Base-by-base conservation (phyloP, 2,329 filamentous ascomycete genomes). In the Zymoseptoria brevis region DNA sequence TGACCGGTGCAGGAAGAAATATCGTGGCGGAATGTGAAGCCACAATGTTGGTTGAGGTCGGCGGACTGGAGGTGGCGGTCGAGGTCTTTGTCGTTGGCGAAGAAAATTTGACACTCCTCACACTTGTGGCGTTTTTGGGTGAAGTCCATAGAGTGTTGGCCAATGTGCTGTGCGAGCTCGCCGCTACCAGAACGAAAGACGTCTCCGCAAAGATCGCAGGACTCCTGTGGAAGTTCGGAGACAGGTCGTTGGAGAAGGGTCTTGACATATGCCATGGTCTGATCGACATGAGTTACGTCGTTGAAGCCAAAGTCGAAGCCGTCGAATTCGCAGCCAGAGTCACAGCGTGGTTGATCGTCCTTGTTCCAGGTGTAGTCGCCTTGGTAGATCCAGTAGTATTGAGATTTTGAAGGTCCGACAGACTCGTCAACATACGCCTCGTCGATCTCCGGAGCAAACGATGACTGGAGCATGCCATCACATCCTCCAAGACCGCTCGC, bases 31-130 rank as follows among this genome's bases (percentile, higher is more conserved):
- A 66, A 66, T 1, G 63, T 66, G 56, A 66, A 65, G 50, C 64
- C 64, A 29, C 64, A 66, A 41, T 66, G 64, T 19, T 64, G 59
- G 26, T 61, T 64, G 13, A 65, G 56, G 22, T 62, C 57, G 5
- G 58, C 60, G 8, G 64, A 65, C 50, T 66, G 64, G 21, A 66
- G 60, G 50, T 66, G 64, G 50, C 64, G 60, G 26, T 62, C 57
- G 8, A 64, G 57, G 50, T 66, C 64, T 50, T 59, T 62, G 49
- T 66, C 63, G 55, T 62, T 64, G 16, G 64, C 64, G 54, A 66
- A 66, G 53, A 59, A 66, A 57, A 66, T 64, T 19, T 57, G 57
- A 53, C 64, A 66, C 9, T 66, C 64, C 29, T 66, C 63, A 58
- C 64, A 66, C 30, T 61, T 60, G 57, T 66, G 64, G 7, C 62